Conservation (phyloP, 2,329 filamentous ascomycete genomes). For the Magnaporthiopsis rhizophila region DNA sequence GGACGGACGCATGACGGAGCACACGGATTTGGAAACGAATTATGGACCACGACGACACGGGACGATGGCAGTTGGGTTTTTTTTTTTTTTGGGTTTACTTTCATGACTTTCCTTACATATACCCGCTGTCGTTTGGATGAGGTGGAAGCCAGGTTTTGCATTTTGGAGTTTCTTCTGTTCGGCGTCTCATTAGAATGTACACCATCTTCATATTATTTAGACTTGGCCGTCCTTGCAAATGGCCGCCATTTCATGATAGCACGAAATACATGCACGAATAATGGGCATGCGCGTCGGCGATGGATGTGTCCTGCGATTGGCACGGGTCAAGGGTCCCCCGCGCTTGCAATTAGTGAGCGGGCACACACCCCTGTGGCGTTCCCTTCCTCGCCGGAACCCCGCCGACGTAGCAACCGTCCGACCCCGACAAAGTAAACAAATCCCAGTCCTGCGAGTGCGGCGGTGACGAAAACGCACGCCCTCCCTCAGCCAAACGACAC, state of each 20-base stretch:
- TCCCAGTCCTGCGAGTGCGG: not conserved
- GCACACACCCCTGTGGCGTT: not conserved
- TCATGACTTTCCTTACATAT: not conserved
- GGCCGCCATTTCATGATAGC: not conserved
- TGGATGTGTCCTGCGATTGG: not conserved
- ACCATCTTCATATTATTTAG: not conserved
- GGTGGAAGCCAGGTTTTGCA: not conserved
- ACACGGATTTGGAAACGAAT: no score
- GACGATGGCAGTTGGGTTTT: not conserved
- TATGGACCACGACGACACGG: not conserved
- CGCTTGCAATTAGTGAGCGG: not conserved
- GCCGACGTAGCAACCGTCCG: conserved; percentile 2
- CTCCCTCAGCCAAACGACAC: not conserved
- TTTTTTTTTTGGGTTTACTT: not conserved
- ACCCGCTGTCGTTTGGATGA: not conserved
- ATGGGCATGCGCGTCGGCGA: not conserved
- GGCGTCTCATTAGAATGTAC: not conserved
- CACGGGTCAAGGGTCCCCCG: not conserved
- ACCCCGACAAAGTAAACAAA: conserved; percentile 5
- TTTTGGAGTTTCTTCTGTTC: not conserved
- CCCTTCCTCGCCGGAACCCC: no score
- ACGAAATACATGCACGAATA: not conserved
- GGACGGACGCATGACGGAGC: not conserved
- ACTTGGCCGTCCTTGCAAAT: not conserved
- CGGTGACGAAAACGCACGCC: not conserved